Conservation (phyloP, 169 alveolate species). For the Amoebophrya sp. region DNA sequence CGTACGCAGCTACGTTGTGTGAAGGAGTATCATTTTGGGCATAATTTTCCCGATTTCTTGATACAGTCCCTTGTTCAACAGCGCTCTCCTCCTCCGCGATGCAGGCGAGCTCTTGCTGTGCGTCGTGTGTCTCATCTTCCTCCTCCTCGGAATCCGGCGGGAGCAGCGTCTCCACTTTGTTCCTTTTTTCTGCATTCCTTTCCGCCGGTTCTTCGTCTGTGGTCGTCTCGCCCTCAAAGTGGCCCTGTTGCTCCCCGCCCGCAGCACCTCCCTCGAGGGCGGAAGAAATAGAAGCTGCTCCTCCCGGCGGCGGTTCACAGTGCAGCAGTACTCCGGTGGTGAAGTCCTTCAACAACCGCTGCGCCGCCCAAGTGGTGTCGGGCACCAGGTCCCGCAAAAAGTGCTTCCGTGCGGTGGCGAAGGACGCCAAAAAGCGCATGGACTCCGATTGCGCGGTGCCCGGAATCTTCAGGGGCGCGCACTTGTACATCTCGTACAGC, state of each 20-base stretch:
- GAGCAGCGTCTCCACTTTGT: no score
- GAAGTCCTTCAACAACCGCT: not conserved
- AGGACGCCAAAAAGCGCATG: not conserved
- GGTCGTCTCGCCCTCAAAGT: no score
- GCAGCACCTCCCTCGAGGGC: not conserved
- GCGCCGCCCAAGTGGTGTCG: constrained; percentile 7
- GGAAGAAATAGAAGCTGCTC: not conserved
- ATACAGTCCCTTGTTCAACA: no score
- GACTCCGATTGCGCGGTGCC: no score
- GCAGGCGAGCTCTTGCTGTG: no score
- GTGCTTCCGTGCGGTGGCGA: not conserved
- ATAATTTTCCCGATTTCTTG: no score
- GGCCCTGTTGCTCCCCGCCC: no score
- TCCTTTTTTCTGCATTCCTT: no score
- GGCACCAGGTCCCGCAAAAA: not conserved
- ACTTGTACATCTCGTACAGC: not conserved
- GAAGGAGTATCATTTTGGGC: no score
- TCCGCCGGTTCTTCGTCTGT: no score
- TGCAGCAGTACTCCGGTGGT: constrained; percentile 21
- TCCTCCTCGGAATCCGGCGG: no score
- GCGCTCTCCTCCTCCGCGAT: no score
- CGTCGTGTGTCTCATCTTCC: not conserved
- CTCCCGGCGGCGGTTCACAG: not conserved
- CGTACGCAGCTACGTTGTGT: not conserved
- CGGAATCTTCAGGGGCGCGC: not conserved